Evolutionary conservation across 257 asterid genomes (phyloP).

Genomic region (Datura wrightii): DNA sequence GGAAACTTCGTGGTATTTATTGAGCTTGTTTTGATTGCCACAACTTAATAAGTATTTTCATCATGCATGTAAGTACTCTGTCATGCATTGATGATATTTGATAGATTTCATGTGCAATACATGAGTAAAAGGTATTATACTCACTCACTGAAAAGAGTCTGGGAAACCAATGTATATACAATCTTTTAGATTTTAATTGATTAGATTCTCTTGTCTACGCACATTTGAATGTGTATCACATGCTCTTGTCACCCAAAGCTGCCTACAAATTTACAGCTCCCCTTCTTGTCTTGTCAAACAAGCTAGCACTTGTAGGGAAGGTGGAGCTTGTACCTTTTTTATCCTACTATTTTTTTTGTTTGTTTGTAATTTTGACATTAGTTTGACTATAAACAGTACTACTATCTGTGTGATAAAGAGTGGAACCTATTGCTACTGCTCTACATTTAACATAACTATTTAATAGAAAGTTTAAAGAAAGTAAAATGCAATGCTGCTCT

Average conservation of each 20-base stretch:
- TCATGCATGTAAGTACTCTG: neutral
- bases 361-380: neutral
- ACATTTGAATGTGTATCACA: slow-evolving; percentile 50
- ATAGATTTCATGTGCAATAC: slow-evolving; percentile 39
- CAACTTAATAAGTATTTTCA: neutral
- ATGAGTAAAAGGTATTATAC: no score
- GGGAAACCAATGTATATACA: slow-evolving; percentile 41
- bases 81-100: slow-evolving; percentile 37
- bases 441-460: no score
- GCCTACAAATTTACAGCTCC: slow-evolving; percentile 1
- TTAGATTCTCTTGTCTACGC: slow-evolving; percentile 51
- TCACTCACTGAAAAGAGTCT: slow-evolving; percentile 37
- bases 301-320: neutral
- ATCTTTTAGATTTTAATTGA: slow-evolving; percentile 43
- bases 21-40: neutral
- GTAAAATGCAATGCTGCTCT: no score
- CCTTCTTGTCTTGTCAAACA: slow-evolving; percentile 15
- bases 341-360: neutral
- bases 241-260: slow-evolving; percentile 58
- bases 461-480: no score
- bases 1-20: neutral
- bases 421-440: no score
- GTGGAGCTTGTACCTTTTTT: neutral
- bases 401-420: no score
- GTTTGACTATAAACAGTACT: slow-evolving; percentile 40